Base-by-base conservation (phyloP, 1,139 yeast species). In the Ashbya aceris region DNA sequence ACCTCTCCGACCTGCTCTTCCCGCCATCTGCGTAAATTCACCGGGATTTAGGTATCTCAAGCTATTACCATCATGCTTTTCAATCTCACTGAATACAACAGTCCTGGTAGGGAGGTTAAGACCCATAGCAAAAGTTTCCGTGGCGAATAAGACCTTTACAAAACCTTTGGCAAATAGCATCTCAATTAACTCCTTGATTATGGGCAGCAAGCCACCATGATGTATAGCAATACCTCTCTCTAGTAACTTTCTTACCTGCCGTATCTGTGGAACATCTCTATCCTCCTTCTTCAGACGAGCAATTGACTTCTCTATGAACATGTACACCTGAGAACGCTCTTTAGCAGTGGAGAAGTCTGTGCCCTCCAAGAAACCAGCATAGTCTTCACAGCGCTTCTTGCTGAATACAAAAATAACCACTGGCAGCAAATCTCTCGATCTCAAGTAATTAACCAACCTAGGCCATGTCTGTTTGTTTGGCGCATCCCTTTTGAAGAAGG, bases 1-100 rank as follows among this genome's bases (percentile, higher is more conserved):
- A 36, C 98, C 98, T 71, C 98, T 80, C 67, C 98, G 79, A 50
- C 98, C 98, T 2, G 98, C 98, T 65, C 98, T 77, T 41, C 98
- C 98, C 0, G 97, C 89, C 98, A 93, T 91, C 65, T 91, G 98
- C 1, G 96, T 93, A 61, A 89, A 91, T 61, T 91, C 98, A 37
- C 98, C 98, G 0, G 98, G 96, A 8, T 83, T 70, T 47, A 91
- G 68, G 56, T 81, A 76, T 61, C 99, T 74, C 63, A 85, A 80
- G 0, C 75, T 74, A 38, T 79, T 74, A 34, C 97, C 97, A 60
- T 91, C 98, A 60, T 87, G 95, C 56, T 91, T 91, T 54, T 93
- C 70, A 39, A 81, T 69, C 38, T 83, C 84, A 46, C 89, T 76
- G 61, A 91, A 91, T 1, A 91, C 91, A 36, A 91, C 99, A 0